A percentile compares a stretch with the other conserved stretches of the same genome.
These are phyloP conservation scores for Kluyveromyces lactis DNA, from an alignment of 805 yeast genomes.

Conservation along the genomic window DNA sequence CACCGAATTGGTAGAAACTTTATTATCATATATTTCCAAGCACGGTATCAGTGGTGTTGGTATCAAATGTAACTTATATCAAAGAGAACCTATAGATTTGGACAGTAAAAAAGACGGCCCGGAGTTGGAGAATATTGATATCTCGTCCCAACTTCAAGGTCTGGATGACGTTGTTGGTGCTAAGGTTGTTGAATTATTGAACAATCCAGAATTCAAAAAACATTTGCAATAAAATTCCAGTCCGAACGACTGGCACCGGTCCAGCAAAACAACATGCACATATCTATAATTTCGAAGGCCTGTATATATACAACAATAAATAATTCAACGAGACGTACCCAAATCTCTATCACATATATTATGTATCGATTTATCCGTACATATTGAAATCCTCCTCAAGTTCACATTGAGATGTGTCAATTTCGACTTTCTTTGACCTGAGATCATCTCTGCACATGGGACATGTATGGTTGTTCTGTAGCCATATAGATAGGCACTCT, in stretches of 20 bases:
- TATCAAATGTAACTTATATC: slow-evolving; percentile 62
- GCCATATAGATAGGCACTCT: slow-evolving; percentile 90
- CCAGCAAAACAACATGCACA: too few relatives aligned
- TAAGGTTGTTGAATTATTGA: slow-evolving; percentile 63
- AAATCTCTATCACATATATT: too few relatives aligned
- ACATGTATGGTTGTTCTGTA: slow-evolving; percentile 63
- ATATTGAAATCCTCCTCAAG: slow-evolving; percentile 51
- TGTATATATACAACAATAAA: too few relatives aligned
- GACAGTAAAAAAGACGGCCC: slow-evolving; percentile 30
- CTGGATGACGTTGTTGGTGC: slow-evolving; percentile 26
- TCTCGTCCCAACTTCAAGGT: slow-evolving; percentile 4
- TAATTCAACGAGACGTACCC: too few relatives aligned
- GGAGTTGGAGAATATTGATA: neutral
- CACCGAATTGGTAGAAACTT: slow-evolving; percentile 73
- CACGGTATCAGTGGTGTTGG: slow-evolving; percentile 78
- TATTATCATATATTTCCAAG: slow-evolving; percentile 71
- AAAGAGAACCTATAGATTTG: slow-evolving; percentile 41
- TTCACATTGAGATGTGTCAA: slow-evolving; percentile 44
- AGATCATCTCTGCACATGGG: slow-evolving; percentile 82
- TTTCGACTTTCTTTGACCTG: slow-evolving; percentile 35
- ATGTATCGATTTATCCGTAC: too few relatives aligned
- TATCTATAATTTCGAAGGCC: too few relatives aligned
- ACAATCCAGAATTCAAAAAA: slow-evolving; percentile 62
- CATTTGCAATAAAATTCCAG: slow-evolving; percentile 23
- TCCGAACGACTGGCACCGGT: neutral